These are phyloP conservation scores for Rheum nobile DNA, from an alignment of 148 eudicot genomes.

Conservation along the genomic window DNA sequence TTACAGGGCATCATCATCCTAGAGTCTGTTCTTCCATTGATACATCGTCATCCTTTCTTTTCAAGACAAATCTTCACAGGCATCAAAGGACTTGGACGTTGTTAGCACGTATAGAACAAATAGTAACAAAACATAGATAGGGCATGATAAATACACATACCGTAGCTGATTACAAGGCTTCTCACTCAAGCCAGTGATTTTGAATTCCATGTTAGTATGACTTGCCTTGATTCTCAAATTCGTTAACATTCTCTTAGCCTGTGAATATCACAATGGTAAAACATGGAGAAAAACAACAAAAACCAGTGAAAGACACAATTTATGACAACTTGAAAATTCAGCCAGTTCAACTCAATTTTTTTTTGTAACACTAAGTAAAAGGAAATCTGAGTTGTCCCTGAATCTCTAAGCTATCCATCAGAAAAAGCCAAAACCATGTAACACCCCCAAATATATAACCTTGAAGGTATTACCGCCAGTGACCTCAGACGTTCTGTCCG, in stretches of 20 bases:
- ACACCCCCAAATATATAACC: too few species aligned
- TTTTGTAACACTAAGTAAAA: neutral
- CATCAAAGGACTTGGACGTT: conserved; percentile 11
- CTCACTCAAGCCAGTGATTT: conserved; percentile 74
- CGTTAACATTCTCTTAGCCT: conserved; percentile 69
- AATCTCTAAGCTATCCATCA: neutral
- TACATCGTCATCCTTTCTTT: conserved; percentile 28
- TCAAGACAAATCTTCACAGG: conserved; percentile 38
- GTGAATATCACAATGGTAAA: conserved; percentile 12
- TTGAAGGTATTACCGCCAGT: too few species aligned
- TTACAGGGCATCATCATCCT: conserved; percentile 12
- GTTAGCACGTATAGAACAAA: neutral
- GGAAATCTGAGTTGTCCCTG: neutral
- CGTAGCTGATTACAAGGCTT: conserved; percentile 61
- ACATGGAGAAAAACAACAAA: neutral
- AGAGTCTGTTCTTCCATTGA: conserved; percentile 23
- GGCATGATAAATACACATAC: conserved; percentile 26
- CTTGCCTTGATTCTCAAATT: conserved; percentile 58
- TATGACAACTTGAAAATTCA: neutral
- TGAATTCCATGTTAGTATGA: conserved; percentile 61
- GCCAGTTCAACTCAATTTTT: neutral
- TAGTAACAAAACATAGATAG: conserved; percentile 1
- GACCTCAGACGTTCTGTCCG: too few species aligned
- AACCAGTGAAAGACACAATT: neutral
- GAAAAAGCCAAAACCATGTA: neutral